phyloP scores from a whole-genome alignment of 495 filamentous ascomycete species.

The Astrocystis sublimbata region DNA sequence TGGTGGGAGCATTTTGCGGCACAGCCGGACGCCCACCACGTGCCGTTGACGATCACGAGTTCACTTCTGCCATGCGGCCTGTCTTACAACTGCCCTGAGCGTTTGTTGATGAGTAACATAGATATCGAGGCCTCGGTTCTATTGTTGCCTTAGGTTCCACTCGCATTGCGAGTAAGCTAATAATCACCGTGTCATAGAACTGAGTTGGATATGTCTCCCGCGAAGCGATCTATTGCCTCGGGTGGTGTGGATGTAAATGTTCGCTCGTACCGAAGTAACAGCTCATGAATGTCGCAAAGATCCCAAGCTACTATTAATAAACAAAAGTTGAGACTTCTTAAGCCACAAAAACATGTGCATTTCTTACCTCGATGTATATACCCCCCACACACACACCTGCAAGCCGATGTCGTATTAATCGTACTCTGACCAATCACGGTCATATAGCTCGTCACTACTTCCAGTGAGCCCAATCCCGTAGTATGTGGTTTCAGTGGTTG shows the following conservation, averaged over 20 bases:
- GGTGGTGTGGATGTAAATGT: no score
- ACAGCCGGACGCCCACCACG: slow-evolving; percentile 16
- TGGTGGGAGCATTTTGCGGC: slow-evolving; percentile 7
- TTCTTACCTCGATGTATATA: no score
- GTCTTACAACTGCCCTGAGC: slow-evolving; percentile 1
- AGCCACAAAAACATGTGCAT: neutral
- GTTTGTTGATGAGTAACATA: slow-evolving; percentile 2
- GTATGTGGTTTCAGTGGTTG: no score
- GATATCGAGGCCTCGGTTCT: no score
- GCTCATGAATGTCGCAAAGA: neutral
- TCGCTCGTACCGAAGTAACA: neutral
- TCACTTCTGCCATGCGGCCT: neutral
- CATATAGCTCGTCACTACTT: neutral
- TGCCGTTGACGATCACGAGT: neutral
- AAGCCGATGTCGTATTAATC: neutral
- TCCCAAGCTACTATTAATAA: neutral
- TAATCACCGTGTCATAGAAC: no score
- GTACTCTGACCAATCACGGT: slow-evolving; percentile 9
- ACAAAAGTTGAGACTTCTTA: neutral
- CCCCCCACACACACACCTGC: slow-evolving; percentile 11
- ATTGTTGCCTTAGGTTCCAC: no score
- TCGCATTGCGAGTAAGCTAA: no score
- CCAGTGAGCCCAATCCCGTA: neutral
- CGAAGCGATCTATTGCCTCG: no score
- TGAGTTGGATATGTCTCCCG: no score